These are phyloP conservation scores for Lagenidium sp. DNA, from an alignment of 352 stramenopile species.

Conservation along the genomic window DNA sequence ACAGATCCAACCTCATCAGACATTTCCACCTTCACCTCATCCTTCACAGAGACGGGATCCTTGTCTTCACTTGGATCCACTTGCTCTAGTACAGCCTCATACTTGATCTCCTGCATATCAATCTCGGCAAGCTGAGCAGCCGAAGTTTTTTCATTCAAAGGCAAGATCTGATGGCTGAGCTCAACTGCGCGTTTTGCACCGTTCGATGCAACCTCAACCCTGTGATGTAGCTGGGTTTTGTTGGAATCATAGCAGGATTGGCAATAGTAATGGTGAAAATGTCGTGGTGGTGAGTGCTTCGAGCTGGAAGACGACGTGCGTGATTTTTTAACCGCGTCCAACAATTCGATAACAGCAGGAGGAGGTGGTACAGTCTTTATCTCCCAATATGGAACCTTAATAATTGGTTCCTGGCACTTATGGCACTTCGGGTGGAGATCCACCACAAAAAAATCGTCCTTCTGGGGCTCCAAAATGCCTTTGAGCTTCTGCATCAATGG, in stretches of 20 bases:
- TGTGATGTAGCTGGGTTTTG: constrained; percentile 68
- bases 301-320: constrained; percentile 48
- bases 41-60: constrained; percentile 11
- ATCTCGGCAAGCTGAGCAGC: constrained; percentile 51
- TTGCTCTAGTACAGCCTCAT: constrained; percentile 40
- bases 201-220: constrained; percentile 55
- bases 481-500: constrained; percentile 97
- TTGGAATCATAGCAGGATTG: constrained; percentile 51
- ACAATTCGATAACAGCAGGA: constrained; percentile 59
- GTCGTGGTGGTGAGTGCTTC: constrained; percentile 53
- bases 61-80: constrained; percentile 32
- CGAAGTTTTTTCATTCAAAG: constrained; percentile 48
- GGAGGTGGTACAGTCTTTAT: constrained; percentile 59
- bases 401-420: constrained; percentile 82
- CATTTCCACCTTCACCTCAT: constrained; percentile 10
- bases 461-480: constrained; percentile 97
- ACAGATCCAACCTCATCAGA: constrained; percentile 6
- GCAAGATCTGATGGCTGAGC: constrained; percentile 47
- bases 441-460: constrained; percentile 98
- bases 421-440: constrained; percentile 89
- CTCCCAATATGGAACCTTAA: constrained; percentile 80
- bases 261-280: constrained; percentile 85
- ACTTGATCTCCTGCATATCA: constrained; percentile 83
- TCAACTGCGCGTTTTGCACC: constrained; percentile 60
- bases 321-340: constrained; percentile 75